Percentiles rank a stretch among this genome's conserved stretches.
These are phyloP conservation scores for Gymnopilus dilepis DNA, from an alignment of 768 basidiomycete species.

Conservation along the genomic window DNA sequence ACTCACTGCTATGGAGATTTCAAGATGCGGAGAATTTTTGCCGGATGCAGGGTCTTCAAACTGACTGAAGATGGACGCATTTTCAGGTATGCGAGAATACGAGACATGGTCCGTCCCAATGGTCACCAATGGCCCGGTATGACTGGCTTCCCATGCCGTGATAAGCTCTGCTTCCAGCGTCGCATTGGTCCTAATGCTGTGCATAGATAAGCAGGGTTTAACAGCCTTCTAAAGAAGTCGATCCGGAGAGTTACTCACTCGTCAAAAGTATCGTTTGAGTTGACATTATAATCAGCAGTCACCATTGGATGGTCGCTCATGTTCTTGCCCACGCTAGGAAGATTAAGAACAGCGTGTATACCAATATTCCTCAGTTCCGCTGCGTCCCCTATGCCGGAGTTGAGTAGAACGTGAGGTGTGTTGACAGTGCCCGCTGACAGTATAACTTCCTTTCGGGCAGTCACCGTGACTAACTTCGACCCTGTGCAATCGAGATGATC, in stretches of 20 bases:
- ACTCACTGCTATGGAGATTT: conserved; percentile 7
- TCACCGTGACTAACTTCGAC: conserved; percentile 10
- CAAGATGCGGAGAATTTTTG: conserved; percentile 29
- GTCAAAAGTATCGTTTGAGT: conserved; percentile 35
- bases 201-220: neutral
- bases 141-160: conserved; percentile 25
- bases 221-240: neutral
- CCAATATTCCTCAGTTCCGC: conserved; percentile 28
- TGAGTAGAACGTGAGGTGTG: conserved; percentile 41
- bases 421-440: conserved; percentile 45
- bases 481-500: neutral
- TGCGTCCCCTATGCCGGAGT: conserved; percentile 41
- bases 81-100: conserved; percentile 29
- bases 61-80: conserved; percentile 24
- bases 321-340: conserved; percentile 45
- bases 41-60: conserved; percentile 32
- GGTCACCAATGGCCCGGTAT: conserved; percentile 29
- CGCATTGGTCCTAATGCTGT: conserved; percentile 27
- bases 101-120: conserved; percentile 28
- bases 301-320: conserved; percentile 39
- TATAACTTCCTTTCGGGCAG: conserved; percentile 59
- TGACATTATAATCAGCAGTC: conserved; percentile 30
- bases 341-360: conserved; percentile 32
- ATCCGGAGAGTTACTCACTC: neutral
- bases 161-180: conserved; percentile 30